A percentile compares a stretch with the other conserved stretches of the same genome.
Conservation (phyloP, 129 eudicot species). For the Gnaphalium uliginosum region DNA sequence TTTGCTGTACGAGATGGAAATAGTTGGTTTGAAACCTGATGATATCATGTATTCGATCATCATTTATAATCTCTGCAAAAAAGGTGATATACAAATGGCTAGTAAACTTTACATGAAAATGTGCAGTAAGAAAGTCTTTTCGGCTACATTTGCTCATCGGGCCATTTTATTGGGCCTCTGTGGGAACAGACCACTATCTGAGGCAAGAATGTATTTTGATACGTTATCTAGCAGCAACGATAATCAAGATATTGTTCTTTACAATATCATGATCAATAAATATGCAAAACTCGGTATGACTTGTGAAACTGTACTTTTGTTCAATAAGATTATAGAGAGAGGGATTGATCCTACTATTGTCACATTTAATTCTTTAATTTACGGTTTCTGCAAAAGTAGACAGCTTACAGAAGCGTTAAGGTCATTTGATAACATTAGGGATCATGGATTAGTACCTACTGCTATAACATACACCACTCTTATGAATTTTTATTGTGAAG, state of each 20-base stretch:
- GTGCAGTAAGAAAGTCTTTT: constrained; percentile 45
- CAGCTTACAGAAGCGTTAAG: constrained; percentile 47
- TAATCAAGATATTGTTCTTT: constrained; percentile 53
- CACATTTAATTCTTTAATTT: constrained; percentile 77
- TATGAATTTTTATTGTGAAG: constrained; percentile 71
- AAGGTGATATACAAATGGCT: constrained; percentile 64
- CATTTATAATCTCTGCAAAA: constrained; percentile 74
- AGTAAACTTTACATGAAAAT: constrained; percentile 53
- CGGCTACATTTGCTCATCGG: constrained; percentile 41
- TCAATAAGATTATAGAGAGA: constrained; percentile 39
- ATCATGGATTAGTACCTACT: constrained; percentile 57
- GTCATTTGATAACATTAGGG: constrained; percentile 46
- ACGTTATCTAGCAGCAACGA: constrained; percentile 32
- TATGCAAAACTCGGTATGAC: constrained; percentile 68
- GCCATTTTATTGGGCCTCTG: constrained; percentile 58
- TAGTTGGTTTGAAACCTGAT: constrained; percentile 58
- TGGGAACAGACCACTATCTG: constrained; percentile 43
- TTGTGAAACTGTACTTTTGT: constrained; percentile 49
- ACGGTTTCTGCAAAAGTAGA: constrained; percentile 64
- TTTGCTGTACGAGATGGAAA: constrained; percentile 61
- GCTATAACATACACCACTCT: constrained; percentile 77
- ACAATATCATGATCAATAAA: constrained; percentile 73
- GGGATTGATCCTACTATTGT: constrained; percentile 67
- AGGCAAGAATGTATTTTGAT: constrained; percentile 71
- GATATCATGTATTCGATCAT: constrained; percentile 59